Conservation (phyloP, 2,329 filamentous ascomycete species). For the Alternaria infectoria region DNA sequence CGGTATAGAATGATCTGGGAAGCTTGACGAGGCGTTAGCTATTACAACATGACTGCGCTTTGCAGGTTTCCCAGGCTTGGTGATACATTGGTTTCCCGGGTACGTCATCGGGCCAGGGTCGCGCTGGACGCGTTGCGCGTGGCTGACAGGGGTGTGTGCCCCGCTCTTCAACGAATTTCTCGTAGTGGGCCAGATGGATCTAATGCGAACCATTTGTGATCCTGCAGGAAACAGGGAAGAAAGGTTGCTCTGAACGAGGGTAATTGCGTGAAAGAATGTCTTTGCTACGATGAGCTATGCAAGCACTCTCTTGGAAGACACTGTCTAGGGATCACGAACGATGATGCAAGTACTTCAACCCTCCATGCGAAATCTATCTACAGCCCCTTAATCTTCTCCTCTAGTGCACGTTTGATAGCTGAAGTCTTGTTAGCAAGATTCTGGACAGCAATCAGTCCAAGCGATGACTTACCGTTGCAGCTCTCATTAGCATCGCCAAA, state of each 20-base stretch:
- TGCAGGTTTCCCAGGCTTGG: no score
- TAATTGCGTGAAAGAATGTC: background rate
- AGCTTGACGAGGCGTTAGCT: no score
- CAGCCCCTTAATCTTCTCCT: slow-evolving; percentile 43
- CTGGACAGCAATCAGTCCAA: background rate
- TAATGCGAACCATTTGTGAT: no score
- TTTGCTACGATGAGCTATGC: background rate
- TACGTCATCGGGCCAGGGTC: slow-evolving; percentile 30
- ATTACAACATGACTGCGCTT: background rate
- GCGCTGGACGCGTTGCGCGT: slow-evolving; percentile 2
- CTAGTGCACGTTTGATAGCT: slow-evolving; percentile 47
- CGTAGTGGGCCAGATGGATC: no score
- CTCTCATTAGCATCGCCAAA: slow-evolving; percentile 88
- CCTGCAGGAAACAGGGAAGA: no score
- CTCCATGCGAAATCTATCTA: slow-evolving; percentile 9
- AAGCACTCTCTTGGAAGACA: background rate
- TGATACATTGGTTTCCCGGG: no score
- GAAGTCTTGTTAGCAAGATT: slow-evolving; percentile 18
- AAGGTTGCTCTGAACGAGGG: background rate
- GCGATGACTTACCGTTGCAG: slow-evolving; percentile 66
- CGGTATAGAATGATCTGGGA: no score
- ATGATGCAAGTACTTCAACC: background rate
- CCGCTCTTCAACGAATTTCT: background rate
- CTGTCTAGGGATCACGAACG: background rate
- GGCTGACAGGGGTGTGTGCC: slow-evolving; percentile 12